phyloP scores from a whole-genome alignment of 805 yeast species.

The Cyberlindnera mycetangii region DNA sequence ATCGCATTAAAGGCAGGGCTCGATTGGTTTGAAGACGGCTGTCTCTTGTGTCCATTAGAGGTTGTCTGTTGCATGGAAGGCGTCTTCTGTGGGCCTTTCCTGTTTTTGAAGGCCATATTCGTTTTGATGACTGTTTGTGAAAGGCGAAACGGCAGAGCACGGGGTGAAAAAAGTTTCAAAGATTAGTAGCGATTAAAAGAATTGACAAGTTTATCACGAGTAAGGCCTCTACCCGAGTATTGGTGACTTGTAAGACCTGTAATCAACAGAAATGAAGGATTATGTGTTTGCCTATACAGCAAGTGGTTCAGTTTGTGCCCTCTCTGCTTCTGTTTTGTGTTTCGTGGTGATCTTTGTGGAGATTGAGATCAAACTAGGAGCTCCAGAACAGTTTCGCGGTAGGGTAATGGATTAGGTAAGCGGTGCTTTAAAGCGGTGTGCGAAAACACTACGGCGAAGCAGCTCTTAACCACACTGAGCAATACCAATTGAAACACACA shows the following conservation, averaged over 20 bases:
- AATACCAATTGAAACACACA: no score
- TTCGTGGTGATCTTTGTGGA: background rate
- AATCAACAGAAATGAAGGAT: no score
- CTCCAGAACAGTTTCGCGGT: background rate
- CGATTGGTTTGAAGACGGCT: background rate
- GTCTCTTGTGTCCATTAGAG: slow-evolving; percentile 1
- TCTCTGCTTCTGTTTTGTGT: background rate
- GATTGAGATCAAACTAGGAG: background rate
- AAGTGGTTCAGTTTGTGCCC: no score
- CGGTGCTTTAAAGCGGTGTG: background rate
- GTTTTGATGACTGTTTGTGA: background rate
- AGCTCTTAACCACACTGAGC: no score
- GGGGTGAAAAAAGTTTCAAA: background rate
- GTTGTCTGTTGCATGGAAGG: background rate
- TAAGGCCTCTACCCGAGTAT: no score
- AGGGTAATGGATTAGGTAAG: no score
- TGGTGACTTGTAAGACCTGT: no score
- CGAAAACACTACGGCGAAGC: background rate
- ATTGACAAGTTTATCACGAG: no score
- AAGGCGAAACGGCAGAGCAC: background rate
- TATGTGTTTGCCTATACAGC: no score
- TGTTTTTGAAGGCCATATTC: slow-evolving; percentile 9
- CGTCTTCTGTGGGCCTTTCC: background rate
- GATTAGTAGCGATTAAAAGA: background rate
- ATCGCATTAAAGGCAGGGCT: no score